phyloP scores from a whole-genome alignment of 2,329 filamentous ascomycete species.

The Hypoxylon sp. region DNA sequence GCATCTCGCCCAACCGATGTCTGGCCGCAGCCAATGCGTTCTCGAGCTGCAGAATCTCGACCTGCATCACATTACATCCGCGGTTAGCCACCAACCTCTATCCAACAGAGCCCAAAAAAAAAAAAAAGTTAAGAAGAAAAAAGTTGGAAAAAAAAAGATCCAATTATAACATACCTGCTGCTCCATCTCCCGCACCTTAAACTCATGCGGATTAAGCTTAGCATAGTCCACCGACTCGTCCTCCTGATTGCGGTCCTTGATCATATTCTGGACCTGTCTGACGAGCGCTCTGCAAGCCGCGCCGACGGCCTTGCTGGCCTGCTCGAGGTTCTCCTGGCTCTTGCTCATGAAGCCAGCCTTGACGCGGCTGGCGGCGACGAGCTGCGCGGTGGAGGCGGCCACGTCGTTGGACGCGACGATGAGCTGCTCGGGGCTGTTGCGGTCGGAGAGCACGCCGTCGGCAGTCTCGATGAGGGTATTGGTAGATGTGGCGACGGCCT shows the following conservation, averaged over 20 bases:
- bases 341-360: constrained; percentile 99
- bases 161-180: constrained; percentile 81
- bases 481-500: constrained; percentile 93
- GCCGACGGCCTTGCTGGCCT: constrained; percentile 92
- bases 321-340: constrained; percentile 92
- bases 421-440: constrained; percentile 95
- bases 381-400: constrained; percentile 93
- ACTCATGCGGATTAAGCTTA: constrained; percentile 92
- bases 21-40: constrained; percentile 86
- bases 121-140: not conserved
- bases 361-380: constrained; percentile 94
- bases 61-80: constrained; percentile 67
- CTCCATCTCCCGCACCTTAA: constrained; percentile 99
- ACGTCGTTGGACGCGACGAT: constrained; percentile 99
- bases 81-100: constrained; percentile 24
- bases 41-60: constrained; percentile 96
- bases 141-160: not conserved
- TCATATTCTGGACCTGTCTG: constrained; percentile 93
- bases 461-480: constrained; percentile 98
- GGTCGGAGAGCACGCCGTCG: constrained; percentile 91
- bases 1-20: constrained; percentile 93
- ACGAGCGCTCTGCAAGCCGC: constrained; percentile 89
- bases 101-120: not conserved
- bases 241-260: constrained; percentile 85
- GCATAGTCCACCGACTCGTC: constrained; percentile 90